Conservation (phyloP, 2,329 filamentous ascomycete genomes). For the Microsporum audouinii region DNA sequence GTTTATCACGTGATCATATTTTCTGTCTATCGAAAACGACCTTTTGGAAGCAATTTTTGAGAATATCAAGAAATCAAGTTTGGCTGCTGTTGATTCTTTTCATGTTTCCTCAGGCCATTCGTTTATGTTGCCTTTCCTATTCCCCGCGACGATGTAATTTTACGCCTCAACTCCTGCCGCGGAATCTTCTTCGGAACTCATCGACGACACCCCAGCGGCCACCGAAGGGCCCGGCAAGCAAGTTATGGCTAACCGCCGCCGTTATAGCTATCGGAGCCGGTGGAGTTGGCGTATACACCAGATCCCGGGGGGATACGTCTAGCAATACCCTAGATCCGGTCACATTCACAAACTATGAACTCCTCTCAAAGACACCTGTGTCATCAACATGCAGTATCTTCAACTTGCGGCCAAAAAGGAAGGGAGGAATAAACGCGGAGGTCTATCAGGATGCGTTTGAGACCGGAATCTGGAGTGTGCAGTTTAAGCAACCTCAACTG, state of each 20-base stretch:
- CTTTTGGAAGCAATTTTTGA: too few species aligned
- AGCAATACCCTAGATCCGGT: constrained; percentile 26
- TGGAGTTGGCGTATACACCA: constrained; percentile 27
- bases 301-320: constrained; percentile 19
- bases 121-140: background rate
- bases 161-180: background rate
- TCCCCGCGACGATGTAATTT: background rate
- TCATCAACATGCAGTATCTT: constrained; percentile 39
- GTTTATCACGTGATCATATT: background rate
- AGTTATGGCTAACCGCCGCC: constrained; percentile 26
- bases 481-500: constrained; percentile 87
- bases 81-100: background rate
- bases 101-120: background rate
- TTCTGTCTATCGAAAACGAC: too few species aligned
- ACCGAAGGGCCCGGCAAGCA: constrained; percentile 17
- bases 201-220: background rate
- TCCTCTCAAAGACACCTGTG: constrained; percentile 34
- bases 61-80: background rate
- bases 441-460: constrained; percentile 42
- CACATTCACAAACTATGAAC: constrained; percentile 32
- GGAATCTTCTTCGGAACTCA: background rate
- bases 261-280: constrained; percentile 27
- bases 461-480: constrained; percentile 70
- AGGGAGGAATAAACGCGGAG: constrained; percentile 20
- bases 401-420: constrained; percentile 27